Evolutionary conservation across 2,329 filamentous ascomycete species (phyloP).

Genomic region (Neospermospora avenae): DNA sequence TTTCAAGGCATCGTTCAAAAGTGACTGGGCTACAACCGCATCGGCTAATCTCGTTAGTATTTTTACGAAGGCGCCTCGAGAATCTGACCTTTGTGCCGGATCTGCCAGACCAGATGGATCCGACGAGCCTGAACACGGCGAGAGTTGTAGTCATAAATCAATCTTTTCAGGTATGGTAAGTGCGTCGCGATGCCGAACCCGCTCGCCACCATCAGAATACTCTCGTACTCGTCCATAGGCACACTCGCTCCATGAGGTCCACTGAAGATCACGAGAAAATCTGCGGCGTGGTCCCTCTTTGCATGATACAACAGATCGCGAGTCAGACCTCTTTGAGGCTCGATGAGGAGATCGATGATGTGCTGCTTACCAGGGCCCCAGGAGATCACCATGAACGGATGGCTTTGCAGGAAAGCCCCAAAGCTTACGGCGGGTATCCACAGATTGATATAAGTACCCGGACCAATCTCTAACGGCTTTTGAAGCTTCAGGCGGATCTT

Average conservation of each 20-base stretch:
- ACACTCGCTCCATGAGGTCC: slow-evolving; percentile 13
- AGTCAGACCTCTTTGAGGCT: slow-evolving; percentile 23
- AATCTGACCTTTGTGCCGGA: slow-evolving; percentile 18
- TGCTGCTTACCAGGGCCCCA: slow-evolving; percentile 22
- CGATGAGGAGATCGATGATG: slow-evolving; percentile 35
- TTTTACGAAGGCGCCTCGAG: neutral
- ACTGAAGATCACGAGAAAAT: slow-evolving; percentile 20
- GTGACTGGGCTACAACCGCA: slow-evolving; percentile 5
- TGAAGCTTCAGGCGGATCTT: too few relatives aligned
- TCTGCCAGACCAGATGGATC: slow-evolving; percentile 19
- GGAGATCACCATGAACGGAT: slow-evolving; percentile 33
- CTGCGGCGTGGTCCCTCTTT: slow-evolving; percentile 4
- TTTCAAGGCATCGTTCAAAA: neutral
- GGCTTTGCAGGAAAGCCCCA: slow-evolving; percentile 24
- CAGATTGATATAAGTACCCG: slow-evolving; percentile 20
- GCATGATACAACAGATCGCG: slow-evolving; percentile 17
- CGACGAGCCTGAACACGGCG: slow-evolving; percentile 17
- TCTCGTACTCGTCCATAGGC: slow-evolving; percentile 16
- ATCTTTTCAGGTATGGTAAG: slow-evolving; percentile 11
- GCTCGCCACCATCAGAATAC: slow-evolving; percentile 21
- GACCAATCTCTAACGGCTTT: slow-evolving; percentile 11
- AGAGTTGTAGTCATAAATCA: slow-evolving; percentile 16
- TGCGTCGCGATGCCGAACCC: slow-evolving; percentile 16
- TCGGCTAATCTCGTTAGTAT: slow-evolving; percentile 4
- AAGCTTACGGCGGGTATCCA: neutral